Conservation (phyloP, 306 rosid species). For the Cajanus cajan region DNA sequence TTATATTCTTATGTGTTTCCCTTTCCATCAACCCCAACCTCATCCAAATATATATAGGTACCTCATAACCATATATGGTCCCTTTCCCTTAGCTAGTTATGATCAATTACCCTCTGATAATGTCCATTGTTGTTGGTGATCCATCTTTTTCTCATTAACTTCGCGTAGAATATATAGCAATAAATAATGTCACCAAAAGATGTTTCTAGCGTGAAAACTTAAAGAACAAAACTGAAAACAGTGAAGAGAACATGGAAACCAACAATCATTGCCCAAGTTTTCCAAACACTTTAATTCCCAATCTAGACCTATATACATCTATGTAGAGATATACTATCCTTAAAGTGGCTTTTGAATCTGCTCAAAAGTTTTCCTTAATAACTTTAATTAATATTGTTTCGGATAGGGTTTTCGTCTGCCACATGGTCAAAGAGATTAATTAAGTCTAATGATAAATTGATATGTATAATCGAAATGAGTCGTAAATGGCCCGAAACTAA, state of each 20-base stretch:
- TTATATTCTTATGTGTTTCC: not conserved
- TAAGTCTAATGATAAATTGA: not conserved
- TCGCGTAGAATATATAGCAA: not conserved
- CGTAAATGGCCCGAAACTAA: not conserved
- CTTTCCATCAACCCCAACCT: not conserved
- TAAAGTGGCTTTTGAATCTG: not conserved
- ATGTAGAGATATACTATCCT: not conserved
- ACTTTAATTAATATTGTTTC: not conserved
- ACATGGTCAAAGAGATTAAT: not conserved
- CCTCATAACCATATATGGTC: not conserved
- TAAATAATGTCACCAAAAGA: not conserved
- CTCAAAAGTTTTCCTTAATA: not conserved
- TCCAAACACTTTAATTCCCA: not conserved
- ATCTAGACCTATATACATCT: not conserved
- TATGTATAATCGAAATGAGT: not conserved
- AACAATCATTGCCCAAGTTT: not conserved
- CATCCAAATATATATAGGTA: not conserved
- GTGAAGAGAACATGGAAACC: not conserved
- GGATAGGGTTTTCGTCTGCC: not conserved
- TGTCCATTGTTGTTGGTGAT: not conserved
- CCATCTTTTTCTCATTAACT: not conserved
- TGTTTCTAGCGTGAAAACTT: not conserved
- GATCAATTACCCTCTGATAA: not conserved
- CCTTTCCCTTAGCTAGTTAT: not conserved
- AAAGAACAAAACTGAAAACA: not conserved